phyloP scores from a whole-genome alignment of 345 rosid genomes.

The Brassica carinata region DNA sequence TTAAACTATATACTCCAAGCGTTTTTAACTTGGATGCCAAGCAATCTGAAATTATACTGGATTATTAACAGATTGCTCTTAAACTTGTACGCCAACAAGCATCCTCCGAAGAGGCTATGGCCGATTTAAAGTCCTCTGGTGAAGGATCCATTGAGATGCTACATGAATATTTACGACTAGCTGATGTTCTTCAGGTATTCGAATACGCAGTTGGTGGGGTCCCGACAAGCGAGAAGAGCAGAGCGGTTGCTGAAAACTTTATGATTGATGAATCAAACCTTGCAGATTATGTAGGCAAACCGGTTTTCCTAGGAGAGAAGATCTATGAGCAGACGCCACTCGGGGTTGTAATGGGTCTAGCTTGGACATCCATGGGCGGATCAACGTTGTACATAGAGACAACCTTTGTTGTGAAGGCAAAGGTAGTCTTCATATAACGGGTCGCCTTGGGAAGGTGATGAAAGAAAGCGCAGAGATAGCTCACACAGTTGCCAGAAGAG shows the following conservation, averaged over 20 bases:
- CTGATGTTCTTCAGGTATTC: not conserved
- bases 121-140: not conserved
- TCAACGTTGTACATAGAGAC: not conserved
- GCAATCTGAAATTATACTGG: not conserved
- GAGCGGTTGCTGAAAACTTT: not conserved
- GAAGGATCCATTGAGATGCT: too few relatives aligned
- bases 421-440: not conserved
- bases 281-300: not conserved
- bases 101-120: not conserved
- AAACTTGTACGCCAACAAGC: not conserved
- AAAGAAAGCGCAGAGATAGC: not conserved
- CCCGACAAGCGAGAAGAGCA: not conserved
- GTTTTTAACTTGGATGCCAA: too few relatives aligned
- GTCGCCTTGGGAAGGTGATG: not conserved
- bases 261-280: not conserved
- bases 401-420: not conserved
- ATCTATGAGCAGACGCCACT: not conserved
- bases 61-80: not conserved
- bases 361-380: not conserved
- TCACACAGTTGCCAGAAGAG: constrained; percentile 64
- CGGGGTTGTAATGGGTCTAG: not conserved
- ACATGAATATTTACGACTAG: not conserved
- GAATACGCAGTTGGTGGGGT: not conserved
- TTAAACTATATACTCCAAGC: too few relatives aligned
- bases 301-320: not conserved